Conservation (phyloP, 2,329 filamentous ascomycete species). For the Aspergillus sergii region DNA sequence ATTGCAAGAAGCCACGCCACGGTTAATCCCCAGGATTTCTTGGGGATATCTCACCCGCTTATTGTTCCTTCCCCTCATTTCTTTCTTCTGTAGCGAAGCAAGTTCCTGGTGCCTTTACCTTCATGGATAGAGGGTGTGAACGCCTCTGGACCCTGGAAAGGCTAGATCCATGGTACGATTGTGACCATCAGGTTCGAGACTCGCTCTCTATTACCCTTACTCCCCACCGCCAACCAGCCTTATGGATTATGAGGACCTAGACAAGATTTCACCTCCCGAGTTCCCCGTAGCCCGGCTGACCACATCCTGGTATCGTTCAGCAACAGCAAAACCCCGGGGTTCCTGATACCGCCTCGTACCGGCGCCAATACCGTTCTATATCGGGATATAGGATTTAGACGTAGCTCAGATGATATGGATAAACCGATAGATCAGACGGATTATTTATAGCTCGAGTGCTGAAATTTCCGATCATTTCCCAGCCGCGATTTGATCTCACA, state of each 20-base stretch:
- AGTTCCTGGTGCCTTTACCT: slow-evolving; percentile 8
- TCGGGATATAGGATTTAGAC: not conserved
- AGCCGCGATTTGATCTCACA: not conserved
- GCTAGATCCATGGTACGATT: not conserved
- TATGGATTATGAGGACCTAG: not conserved
- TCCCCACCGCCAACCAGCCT: not conserved
- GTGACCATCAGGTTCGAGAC: not conserved
- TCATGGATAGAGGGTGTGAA: not conserved
- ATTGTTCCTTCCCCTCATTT: not conserved
- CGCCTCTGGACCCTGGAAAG: slow-evolving; percentile 2
- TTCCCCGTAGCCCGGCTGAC: not conserved
- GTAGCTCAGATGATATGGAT: not conserved
- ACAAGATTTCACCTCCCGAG: not conserved
- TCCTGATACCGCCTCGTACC: slow-evolving; percentile 21
- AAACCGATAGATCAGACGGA: not conserved
- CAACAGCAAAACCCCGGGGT: slow-evolving; percentile 10
- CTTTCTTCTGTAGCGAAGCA: not conserved
- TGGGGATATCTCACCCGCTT: slow-evolving; percentile 1
- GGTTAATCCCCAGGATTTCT: not conserved
- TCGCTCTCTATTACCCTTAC: not conserved
- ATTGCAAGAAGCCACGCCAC: not conserved
- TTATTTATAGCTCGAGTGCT: not conserved
- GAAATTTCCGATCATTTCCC: not conserved
- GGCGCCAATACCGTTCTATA: slow-evolving; percentile 1
- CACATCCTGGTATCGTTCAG: not conserved